A percentile compares a stretch with the other conserved stretches of the same genome.
Evolutionary conservation across 108 stramenopile species (phyloP).

Genomic region (Skeletonema tropicum): DNA sequence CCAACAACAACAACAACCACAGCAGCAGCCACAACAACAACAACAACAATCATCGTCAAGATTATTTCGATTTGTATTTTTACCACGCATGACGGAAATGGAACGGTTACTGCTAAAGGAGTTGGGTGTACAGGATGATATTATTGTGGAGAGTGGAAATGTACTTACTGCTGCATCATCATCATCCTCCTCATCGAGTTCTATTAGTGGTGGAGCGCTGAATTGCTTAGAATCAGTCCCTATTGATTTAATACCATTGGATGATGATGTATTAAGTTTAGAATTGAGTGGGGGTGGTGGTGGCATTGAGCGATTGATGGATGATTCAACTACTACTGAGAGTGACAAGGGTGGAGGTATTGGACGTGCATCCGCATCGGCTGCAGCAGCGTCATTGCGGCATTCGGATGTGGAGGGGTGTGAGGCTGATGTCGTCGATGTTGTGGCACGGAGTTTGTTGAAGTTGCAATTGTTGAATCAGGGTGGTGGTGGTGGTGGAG

Average conservation of each 20-base stretch:
- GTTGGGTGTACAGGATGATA: constrained; percentile 33
- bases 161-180: not conserved
- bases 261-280: constrained; percentile 51
- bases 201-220: constrained; percentile 5
- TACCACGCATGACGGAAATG: constrained; percentile 45
- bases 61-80: constrained; percentile 39
- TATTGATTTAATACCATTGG: constrained; percentile 50
- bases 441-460: constrained; percentile 69
- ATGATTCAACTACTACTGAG: not conserved
- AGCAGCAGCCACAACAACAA: not conserved
- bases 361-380: not conserved
- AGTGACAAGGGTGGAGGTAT: constrained; percentile 14
- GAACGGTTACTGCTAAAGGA: constrained; percentile 33
- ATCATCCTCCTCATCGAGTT: not conserved
- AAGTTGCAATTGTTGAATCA: constrained; percentile 69
- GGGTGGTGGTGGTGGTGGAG: not conserved
- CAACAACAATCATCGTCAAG: not conserved
- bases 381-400: constrained; percentile 32
- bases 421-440: constrained; percentile 61
- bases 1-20: not conserved
- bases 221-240: constrained; percentile 40
- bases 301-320: not conserved
- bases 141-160: constrained; percentile 3
- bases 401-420: constrained; percentile 65
- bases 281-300: constrained; percentile 33